Base-by-base conservation (phyloP, 2,329 filamentous ascomycete species). In the Talaromyces islandicus region DNA sequence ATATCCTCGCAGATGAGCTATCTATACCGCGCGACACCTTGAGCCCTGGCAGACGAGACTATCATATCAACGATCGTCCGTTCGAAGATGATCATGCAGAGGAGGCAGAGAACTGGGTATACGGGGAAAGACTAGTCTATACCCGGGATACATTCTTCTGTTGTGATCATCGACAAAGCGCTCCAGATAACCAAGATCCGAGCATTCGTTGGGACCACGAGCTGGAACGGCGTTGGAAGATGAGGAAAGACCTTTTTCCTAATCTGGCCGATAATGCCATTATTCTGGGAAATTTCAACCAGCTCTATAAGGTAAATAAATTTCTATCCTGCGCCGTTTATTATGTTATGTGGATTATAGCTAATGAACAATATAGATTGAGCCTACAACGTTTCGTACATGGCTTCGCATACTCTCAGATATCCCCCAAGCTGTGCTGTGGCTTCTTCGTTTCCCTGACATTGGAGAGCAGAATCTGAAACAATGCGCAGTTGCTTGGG, bases 231-330 rank as follows among this genome's bases (percentile, higher is more conserved):
- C 84, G 94, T 64, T 97, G 94, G 93, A 82, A 85, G 65, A 96
- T 97, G 92, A 88, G 94, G 30, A 95, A 92, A 70, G 87, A 95
- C 67, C 77, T 99, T 43, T 99, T 99, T 69, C 94, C 94, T 0
- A 81, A 84, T 19, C 79, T 99, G 12, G 80, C 86, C 2, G 89
- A 97, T 68, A 88, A 96, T 71, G 84, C 86, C 21, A 87, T 99
- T 68, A 97, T 99, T 67, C 83, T 99, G 61, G 94, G 91, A 7
- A 99, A 99, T 75, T 99, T 99, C 77, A 99, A 99, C 71, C 94
- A 99, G 74, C 81, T 99, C 32, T 99, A 99, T 79, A 99, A 99
- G 86, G 92, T 94, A 80, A 46, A 48, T 57, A 80, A 46, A 51
- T 58, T 57, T 2, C 57, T 32, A 12, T 57, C 54, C 10, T n/a